phyloP scores from a whole-genome alignment of 2,329 filamentous ascomycete genomes.

The Colletotrichum graminicola region DNA sequence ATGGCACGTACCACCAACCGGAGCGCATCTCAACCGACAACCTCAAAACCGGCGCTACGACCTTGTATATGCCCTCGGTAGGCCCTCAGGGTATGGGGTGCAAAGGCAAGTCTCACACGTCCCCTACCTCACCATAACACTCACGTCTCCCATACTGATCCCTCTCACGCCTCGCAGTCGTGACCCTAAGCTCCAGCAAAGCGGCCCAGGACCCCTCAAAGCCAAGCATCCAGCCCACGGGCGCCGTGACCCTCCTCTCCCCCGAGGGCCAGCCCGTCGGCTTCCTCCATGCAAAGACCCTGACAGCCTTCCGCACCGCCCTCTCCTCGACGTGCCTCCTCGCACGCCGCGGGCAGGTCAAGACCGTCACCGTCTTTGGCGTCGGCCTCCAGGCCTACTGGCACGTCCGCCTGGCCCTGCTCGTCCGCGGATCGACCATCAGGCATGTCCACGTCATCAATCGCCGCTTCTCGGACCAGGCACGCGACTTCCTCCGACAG shows the following conservation, averaged over 20 bases:
- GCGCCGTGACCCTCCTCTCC: slow-evolving; percentile 77
- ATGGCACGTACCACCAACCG: slow-evolving; percentile 66
- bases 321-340: slow-evolving; percentile 77
- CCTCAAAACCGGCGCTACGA: slow-evolving; percentile 65
- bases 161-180: slow-evolving; percentile 58
- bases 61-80: slow-evolving; percentile 80
- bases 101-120: slow-evolving; percentile 64
- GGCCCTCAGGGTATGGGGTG: slow-evolving; percentile 74
- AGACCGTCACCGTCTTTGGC: slow-evolving; percentile 86
- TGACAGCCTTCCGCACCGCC: slow-evolving; percentile 86
- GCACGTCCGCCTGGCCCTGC: slow-evolving; percentile 87
- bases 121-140: background rate
- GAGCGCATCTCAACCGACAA: slow-evolving; percentile 63
- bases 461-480: slow-evolving; percentile 73
- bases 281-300: slow-evolving; percentile 77
- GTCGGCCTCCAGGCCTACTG: slow-evolving; percentile 93
- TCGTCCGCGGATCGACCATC: slow-evolving; percentile 78
- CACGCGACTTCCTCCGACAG: slow-evolving; percentile 62
- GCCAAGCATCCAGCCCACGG: slow-evolving; percentile 64
- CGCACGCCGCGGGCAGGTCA: slow-evolving; percentile 74
- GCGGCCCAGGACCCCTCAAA: slow-evolving; percentile 46
- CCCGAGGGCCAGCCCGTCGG: slow-evolving; percentile 73
- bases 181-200: slow-evolving; percentile 68
- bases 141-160: slow-evolving; percentile 19
- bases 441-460: slow-evolving; percentile 88